phyloP scores from a whole-genome alignment of 1,284 basidiomycete species.

The Erythrobasidium hasegawianum region DNA sequence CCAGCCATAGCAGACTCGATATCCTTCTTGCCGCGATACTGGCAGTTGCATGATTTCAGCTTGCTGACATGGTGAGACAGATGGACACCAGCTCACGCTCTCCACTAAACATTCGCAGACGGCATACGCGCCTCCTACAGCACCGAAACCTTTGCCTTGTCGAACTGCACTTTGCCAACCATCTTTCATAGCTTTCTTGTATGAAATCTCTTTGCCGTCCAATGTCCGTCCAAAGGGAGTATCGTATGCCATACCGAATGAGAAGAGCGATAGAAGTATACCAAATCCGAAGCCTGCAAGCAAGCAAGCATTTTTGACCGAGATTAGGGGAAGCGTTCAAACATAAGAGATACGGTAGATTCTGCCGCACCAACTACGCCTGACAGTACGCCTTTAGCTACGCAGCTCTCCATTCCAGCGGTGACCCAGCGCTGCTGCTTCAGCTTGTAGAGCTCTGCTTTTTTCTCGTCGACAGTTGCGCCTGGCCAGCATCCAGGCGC shows the following conservation, averaged over 20 bases:
- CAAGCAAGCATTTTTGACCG: too few relatives aligned
- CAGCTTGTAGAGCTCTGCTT: constrained; percentile 21
- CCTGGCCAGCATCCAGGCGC: constrained; percentile 33
- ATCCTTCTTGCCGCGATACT: constrained; percentile 34
- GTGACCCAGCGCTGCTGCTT: constrained; percentile 31
- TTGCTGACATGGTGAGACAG: too few relatives aligned
- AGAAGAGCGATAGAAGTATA: constrained; percentile 31
- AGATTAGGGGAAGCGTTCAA: too few relatives aligned
- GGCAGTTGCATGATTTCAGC: constrained; percentile 2
- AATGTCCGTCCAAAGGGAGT: constrained; percentile 22
- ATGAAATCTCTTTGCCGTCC: constrained; percentile 19
- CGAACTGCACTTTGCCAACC: constrained; percentile 22
- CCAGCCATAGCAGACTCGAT: constrained; percentile 26
- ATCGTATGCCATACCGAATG: constrained; percentile 34
- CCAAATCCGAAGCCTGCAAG: constrained; percentile 30
- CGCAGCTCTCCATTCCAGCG: constrained; percentile 30
- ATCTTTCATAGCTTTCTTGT: constrained; percentile 27
- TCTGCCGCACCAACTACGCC: constrained; percentile 30
- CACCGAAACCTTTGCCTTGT: constrained; percentile 26
- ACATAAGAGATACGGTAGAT: too few relatives aligned
- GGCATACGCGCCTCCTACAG: constrained; percentile 28
- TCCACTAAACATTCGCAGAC: constrained; percentile 29
- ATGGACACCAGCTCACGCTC: constrained; percentile 21
- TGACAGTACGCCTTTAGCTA: constrained; percentile 25
- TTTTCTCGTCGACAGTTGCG: constrained; percentile 32